Percentiles rank a stretch among this genome's conserved stretches.
Evolutionary conservation across 345 rosid genomes (phyloP).

Genomic region (Eucalyptus dawsonii): DNA sequence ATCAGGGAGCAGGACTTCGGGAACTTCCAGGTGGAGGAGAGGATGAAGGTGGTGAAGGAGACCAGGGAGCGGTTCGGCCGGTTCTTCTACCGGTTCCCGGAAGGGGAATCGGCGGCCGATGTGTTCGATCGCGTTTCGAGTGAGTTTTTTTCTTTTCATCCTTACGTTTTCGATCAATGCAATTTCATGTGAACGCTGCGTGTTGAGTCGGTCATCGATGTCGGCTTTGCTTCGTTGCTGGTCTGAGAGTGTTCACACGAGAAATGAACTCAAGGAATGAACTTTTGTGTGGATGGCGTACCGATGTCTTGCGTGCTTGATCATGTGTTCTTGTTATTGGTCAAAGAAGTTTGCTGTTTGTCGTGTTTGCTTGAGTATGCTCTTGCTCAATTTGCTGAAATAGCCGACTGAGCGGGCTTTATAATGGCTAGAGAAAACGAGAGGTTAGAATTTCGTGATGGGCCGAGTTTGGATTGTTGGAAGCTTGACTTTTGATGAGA

Average conservation of each 20-base stretch:
- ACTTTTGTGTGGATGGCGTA: not conserved
- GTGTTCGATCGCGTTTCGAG: conserved; percentile 96
- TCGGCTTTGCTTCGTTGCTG: not conserved
- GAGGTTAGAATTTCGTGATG: not conserved
- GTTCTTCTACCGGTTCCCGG: conserved; percentile 89
- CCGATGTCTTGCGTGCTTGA: not conserved
- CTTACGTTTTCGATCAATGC: not conserved
- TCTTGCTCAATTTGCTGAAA: not conserved
- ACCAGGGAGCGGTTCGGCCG: conserved; percentile 70
- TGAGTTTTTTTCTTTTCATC: conserved; percentile 2
- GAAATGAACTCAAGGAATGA: not conserved
- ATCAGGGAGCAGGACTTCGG: conserved; percentile 95
- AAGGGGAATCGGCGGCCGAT: conserved; percentile 98
- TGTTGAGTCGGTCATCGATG: not conserved
- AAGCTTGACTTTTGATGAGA: not conserved
- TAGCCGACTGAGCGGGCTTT: not conserved
- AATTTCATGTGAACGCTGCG: not conserved
- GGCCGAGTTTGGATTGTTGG: not conserved
- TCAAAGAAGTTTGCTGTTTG: not conserved
- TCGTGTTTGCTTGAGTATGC: not conserved
- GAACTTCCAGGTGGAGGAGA: conserved; percentile 79
- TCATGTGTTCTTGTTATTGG: not conserved
- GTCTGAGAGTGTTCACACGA: not conserved
- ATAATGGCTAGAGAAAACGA: not conserved
- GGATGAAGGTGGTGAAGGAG: conserved; percentile 67